Conservation (phyloP, 495 filamentous ascomycete species). For the Xanthoparmelia taractica region DNA sequence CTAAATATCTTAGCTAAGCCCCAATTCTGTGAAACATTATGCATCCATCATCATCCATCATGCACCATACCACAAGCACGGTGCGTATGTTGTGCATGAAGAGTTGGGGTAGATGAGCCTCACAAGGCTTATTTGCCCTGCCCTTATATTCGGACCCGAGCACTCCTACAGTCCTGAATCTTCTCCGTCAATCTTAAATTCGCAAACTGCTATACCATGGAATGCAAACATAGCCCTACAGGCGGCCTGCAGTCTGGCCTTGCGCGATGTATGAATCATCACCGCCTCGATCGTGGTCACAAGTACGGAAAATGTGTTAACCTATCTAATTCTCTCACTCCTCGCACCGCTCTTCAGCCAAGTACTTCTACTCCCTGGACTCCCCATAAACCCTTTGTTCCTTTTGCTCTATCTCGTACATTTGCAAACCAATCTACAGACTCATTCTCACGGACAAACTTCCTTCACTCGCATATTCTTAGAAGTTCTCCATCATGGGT, state of each 20-base stretch:
- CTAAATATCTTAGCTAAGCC: too few species aligned
- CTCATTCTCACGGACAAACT: not conserved
- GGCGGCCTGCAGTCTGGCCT: not conserved
- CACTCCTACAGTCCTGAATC: too few species aligned
- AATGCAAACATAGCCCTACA: not conserved
- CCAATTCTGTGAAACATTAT: too few species aligned
- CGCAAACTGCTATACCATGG: not conserved
- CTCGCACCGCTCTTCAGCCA: not conserved
- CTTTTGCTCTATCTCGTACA: not conserved
- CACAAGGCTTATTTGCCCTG: too few species aligned
- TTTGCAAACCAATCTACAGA: not conserved
- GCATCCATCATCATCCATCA: not conserved
- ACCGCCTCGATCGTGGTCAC: not conserved
- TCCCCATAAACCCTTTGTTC: not conserved
- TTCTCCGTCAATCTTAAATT: too few species aligned
- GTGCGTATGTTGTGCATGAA: not conserved
- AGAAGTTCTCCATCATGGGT: conserved; percentile 6
- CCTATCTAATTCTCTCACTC: not conserved
- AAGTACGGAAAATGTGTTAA: not conserved
- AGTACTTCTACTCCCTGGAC: not conserved
- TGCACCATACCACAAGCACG: too few species aligned
- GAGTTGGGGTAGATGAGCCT: too few species aligned
- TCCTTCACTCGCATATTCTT: not conserved
- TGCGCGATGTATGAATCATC: not conserved
- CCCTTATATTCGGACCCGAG: too few species aligned